Conservation (phyloP, 2,329 filamentous ascomycete genomes). For the Mycosphaerella arachidis region DNA sequence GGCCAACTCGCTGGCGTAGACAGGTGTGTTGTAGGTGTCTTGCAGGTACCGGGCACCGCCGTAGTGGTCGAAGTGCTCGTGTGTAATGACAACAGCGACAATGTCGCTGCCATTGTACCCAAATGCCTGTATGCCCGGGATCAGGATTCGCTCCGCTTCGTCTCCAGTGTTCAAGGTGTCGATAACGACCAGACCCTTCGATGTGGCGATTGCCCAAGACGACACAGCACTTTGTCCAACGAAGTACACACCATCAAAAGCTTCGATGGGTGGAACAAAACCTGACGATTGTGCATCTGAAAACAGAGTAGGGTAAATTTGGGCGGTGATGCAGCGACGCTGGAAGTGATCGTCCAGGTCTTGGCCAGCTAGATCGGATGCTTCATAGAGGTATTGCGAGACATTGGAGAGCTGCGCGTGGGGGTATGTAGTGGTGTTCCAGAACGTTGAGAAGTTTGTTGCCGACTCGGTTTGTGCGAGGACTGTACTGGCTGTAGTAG, state of each 20-base stretch:
- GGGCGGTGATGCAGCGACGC: slow-evolving; percentile 11
- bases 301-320: slow-evolving; percentile 10
- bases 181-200: slow-evolving; percentile 16
- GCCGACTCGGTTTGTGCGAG: not conserved
- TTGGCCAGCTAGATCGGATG: slow-evolving; percentile 2
- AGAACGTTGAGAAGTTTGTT: slow-evolving; percentile 4
- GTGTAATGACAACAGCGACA: slow-evolving; percentile 13
- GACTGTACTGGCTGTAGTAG: not conserved
- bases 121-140: slow-evolving; percentile 10
- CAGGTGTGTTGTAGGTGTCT: slow-evolving; percentile 6
- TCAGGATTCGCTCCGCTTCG: slow-evolving; percentile 10
- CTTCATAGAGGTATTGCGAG: slow-evolving; percentile 10
- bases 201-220: slow-evolving; percentile 17
- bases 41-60: slow-evolving; percentile 15
- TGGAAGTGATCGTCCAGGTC: slow-evolving; percentile 13
- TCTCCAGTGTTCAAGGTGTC: slow-evolving; percentile 14
- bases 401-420: slow-evolving; percentile 11
- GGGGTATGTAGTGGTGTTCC: slow-evolving; percentile 5
- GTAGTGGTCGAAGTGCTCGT: slow-evolving; percentile 17
- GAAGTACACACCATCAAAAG: slow-evolving; percentile 17
- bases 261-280: slow-evolving; percentile 11
- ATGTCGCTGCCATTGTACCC: slow-evolving; percentile 13
- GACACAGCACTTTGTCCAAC: slow-evolving; percentile 16
- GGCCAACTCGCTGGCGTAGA: slow-evolving; percentile 9
- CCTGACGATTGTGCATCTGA: slow-evolving; percentile 4